These are phyloP conservation scores for Raddia guianensis DNA, from an alignment of 176 grass and related monocot genomes.

Conservation along the genomic window DNA sequence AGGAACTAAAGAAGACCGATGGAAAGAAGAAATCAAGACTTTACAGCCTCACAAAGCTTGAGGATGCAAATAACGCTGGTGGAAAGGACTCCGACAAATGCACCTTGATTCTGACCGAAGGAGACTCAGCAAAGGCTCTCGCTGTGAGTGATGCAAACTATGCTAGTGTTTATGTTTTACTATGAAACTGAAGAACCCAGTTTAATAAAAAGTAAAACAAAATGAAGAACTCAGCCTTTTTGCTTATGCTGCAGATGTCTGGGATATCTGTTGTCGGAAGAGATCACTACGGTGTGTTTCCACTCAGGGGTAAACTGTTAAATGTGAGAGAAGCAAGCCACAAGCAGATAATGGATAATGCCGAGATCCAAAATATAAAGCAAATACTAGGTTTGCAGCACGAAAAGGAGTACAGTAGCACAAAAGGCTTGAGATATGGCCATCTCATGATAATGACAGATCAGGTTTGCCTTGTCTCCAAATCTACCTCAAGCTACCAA, in stretches of 20 bases:
- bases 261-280: slow-evolving; percentile 70
- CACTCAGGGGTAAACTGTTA: slow-evolving; percentile 83
- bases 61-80: slow-evolving; percentile 95
- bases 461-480: slow-evolving; percentile 56
- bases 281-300: slow-evolving; percentile 88
- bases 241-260: slow-evolving; percentile 63
- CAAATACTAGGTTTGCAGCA: slow-evolving; percentile 93
- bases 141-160: slow-evolving; percentile 56
- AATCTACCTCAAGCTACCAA: neutral
- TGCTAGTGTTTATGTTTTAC: neutral
- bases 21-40: slow-evolving; percentile 74
- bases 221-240: neutral
- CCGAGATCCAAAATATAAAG: slow-evolving; percentile 89
- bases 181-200: neutral
- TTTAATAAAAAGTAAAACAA: too few relatives aligned
- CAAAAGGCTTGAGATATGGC: slow-evolving; percentile 91
- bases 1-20: slow-evolving; percentile 94
- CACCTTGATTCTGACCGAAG: slow-evolving; percentile 94
- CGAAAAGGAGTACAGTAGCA: slow-evolving; percentile 64
- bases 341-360: slow-evolving; percentile 86
- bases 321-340: slow-evolving; percentile 88
- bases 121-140: slow-evolving; percentile 95
- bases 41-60: slow-evolving; percentile 77
- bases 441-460: slow-evolving; percentile 99
- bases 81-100: slow-evolving; percentile 70